Evolutionary conservation across 441 rosid genomes (phyloP).

Genomic region (Capsella rubella): DNA sequence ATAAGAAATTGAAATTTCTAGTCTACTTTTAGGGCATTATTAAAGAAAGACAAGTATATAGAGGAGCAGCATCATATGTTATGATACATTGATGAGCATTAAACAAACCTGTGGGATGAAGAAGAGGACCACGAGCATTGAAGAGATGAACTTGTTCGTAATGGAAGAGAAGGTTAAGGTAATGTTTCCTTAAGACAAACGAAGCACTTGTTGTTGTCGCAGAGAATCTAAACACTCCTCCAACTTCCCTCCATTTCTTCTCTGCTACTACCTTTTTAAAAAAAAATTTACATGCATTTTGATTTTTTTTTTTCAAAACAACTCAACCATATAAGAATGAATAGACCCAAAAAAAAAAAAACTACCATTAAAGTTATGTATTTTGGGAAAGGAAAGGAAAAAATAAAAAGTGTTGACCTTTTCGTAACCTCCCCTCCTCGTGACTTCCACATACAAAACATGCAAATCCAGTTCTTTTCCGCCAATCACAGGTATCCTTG

Average conservation of each 20-base stretch:
- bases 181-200: conserved; percentile 90
- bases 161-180: conserved; percentile 79
- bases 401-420: conserved; percentile 58
- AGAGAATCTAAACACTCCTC: conserved; percentile 83
- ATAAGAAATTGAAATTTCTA: neutral
- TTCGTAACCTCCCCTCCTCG: conserved; percentile 89
- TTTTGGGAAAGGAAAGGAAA: conserved; percentile 2
- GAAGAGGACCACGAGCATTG: conserved; percentile 66
- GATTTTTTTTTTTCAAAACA: conserved; percentile 15
- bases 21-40: conserved; percentile 8
- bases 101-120: conserved; percentile 60
- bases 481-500: conserved; percentile 99
- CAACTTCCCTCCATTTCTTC: conserved; percentile 99
- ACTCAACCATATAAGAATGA: neutral
- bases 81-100: conserved; percentile 22
- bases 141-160: conserved; percentile 94
- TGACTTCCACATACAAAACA: conserved; percentile 86
- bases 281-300: conserved; percentile 36
- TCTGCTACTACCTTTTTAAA: conserved; percentile 77
- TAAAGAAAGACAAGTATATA: conserved; percentile 8
- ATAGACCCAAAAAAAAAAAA: neutral
- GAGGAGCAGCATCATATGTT: too few species aligned
- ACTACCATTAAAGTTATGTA: neutral
- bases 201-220: conserved; percentile 98
- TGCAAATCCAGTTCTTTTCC: conserved; percentile 96